Evolutionary conservation across 1,284 basidiomycete species (phyloP).

Genomic region (Leccinum insolens): DNA sequence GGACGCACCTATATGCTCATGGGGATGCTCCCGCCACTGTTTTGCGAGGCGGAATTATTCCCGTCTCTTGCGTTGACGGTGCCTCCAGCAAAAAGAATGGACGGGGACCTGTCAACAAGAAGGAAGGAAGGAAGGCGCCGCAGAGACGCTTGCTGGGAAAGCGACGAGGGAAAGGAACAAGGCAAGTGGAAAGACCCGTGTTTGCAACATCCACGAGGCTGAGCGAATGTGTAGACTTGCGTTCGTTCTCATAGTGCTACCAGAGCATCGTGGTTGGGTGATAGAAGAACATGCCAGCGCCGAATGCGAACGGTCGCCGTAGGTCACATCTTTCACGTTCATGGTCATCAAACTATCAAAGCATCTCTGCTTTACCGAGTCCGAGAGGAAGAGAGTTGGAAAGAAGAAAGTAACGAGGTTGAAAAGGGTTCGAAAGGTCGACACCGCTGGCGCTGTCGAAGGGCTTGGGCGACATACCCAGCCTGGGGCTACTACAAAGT

Average conservation of each 20-base stretch:
- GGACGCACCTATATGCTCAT: constrained; percentile 29
- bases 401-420: not conserved
- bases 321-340: constrained; percentile 8
- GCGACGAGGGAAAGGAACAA: constrained; percentile 12
- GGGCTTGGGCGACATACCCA: no score
- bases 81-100: not conserved
- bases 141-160: constrained; percentile 10
- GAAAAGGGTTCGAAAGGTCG: constrained; percentile 12
- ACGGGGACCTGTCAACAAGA: not conserved
- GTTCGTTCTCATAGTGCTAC: constrained; percentile 5
- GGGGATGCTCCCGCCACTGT: constrained; percentile 10
- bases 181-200: not conserved
- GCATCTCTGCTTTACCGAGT: not conserved
- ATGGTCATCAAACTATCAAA: constrained; percentile 4
- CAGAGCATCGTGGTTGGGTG: constrained; percentile 7
- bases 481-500: no score
- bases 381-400: not conserved
- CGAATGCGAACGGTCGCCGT: not conserved
- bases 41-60: not conserved
- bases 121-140: constrained; percentile 10
- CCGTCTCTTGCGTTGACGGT: constrained; percentile 5
- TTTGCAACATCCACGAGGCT: constrained; percentile 7
- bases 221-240: not conserved
- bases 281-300: constrained; percentile 6
- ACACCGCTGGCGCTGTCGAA: constrained; percentile 10